Evolutionary conservation across 2,329 filamentous ascomycete genomes (phyloP).

Genomic region (Leptographium lundbergii): DNA sequence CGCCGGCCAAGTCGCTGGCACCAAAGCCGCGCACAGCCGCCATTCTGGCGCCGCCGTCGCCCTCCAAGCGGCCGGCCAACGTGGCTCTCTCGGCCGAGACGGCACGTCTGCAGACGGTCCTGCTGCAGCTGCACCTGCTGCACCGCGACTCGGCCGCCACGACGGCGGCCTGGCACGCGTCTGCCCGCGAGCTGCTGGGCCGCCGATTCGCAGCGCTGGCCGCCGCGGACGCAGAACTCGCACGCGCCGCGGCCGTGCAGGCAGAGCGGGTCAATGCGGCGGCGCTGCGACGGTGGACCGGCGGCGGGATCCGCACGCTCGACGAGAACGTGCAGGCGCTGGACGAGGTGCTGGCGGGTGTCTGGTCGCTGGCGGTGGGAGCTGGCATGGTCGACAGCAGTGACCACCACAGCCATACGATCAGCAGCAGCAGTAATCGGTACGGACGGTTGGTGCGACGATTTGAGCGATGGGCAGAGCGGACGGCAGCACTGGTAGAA

Average conservation of each 20-base stretch:
- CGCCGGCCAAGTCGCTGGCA: constrained; percentile 45
- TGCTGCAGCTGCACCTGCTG: constrained; percentile 52
- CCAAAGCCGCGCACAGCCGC: constrained; percentile 50
- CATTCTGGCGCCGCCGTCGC: constrained; percentile 45
- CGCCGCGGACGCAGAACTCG: constrained; percentile 19
- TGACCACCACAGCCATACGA: not conserved
- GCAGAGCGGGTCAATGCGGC: constrained; percentile 37
- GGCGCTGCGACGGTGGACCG: constrained; percentile 40
- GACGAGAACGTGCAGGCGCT: constrained; percentile 46
- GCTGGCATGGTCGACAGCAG: not conserved
- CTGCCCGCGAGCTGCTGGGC: constrained; percentile 35
- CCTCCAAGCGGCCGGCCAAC: constrained; percentile 48
- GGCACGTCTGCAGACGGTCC: constrained; percentile 46
- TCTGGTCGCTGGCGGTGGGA: constrained; percentile 35
- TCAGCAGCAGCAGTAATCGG: constrained; percentile 16
- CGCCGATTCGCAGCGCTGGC: constrained; percentile 29
- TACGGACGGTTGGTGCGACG: constrained; percentile 40
- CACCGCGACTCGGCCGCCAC: constrained; percentile 37
- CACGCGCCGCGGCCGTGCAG: constrained; percentile 25
- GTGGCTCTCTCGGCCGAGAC: constrained; percentile 46
- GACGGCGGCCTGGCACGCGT: constrained; percentile 39
- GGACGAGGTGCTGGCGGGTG: constrained; percentile 40
- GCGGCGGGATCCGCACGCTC: constrained; percentile 13
- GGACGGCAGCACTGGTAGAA: constrained; percentile 32
- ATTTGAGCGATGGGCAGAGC: constrained; percentile 48